These are phyloP conservation scores for Carex arenaria DNA, from an alignment of 202 grass and related monocot species.

Conservation along the genomic window DNA sequence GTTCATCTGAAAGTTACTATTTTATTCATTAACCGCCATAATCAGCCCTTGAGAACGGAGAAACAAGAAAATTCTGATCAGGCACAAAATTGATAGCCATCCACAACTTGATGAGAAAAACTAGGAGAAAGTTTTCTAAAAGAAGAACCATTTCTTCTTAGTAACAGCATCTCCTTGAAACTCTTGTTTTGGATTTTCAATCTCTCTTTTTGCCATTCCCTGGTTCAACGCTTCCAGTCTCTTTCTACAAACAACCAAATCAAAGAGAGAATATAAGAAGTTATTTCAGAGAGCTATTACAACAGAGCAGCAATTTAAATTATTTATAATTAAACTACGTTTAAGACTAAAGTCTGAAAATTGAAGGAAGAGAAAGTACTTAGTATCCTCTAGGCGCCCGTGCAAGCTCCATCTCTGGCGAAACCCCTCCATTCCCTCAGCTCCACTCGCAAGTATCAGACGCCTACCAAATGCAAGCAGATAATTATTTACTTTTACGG, in stretches of 20 bases:
- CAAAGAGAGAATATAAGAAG: neutral
- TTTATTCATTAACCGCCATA: neutral
- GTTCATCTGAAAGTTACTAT: neutral
- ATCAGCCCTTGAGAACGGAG: neutral
- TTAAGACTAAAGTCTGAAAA: conserved; percentile 1
- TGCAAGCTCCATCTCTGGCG: conserved; percentile 86
- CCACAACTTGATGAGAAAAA: neutral
- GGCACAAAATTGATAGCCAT: neutral
- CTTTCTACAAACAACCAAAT: conserved; percentile 39
- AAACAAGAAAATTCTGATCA: neutral
- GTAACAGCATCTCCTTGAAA: conserved; percentile 7
- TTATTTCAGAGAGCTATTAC: conserved; percentile 24
- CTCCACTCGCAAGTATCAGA: conserved; percentile 91
- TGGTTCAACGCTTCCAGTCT: conserved; percentile 61
- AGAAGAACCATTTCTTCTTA: conserved; percentile 61
- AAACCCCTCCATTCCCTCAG: conserved; percentile 85
- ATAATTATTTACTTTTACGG: neutral
- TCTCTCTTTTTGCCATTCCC: conserved; percentile 48
- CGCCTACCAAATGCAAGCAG: conserved; percentile 38
- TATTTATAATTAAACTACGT: neutral
- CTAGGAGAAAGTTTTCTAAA: conserved; percentile 26
- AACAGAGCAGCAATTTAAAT: neutral
- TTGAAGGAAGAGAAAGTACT: conserved; percentile 35
- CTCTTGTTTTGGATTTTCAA: conserved; percentile 28
- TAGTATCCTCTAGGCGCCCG: conserved; percentile 57